phyloP scores from a whole-genome alignment of 495 filamentous ascomycete genomes.

The Xylaria curta region DNA sequence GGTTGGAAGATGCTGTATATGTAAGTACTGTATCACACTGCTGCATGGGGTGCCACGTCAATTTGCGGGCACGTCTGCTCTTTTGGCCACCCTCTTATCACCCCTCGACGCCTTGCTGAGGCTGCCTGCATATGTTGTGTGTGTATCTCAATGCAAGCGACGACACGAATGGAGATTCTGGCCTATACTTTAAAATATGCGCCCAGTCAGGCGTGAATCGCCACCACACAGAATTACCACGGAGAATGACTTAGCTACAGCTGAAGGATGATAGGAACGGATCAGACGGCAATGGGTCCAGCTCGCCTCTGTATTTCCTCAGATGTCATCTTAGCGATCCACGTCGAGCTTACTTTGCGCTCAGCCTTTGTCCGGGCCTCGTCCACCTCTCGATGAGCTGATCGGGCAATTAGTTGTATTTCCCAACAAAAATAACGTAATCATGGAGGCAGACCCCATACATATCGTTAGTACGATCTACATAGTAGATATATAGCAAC shows the following conservation, averaged over 20 bases:
- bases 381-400: neutral
- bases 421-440: neutral
- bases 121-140: neutral
- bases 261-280: neutral
- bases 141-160: neutral
- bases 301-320: neutral
- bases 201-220: neutral
- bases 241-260: neutral
- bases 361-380: conserved; percentile 9
- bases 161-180: neutral
- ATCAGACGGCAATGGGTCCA: neutral
- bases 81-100: conserved; percentile 3
- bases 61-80: conserved; percentile 11
- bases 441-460: neutral
- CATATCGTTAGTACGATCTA: neutral
- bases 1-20: neutral
- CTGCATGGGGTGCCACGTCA: conserved; percentile 23
- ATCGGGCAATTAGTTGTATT: neutral
- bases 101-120: neutral
- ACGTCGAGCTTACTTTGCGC: neutral
- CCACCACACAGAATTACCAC: neutral
- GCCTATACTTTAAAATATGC: neutral
- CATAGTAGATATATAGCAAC: neutral
- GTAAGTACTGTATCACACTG: neutral
- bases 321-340: neutral